Evolutionary conservation across 352 stramenopile genomes (phyloP).

Genomic region (Pythium diclinum): DNA sequence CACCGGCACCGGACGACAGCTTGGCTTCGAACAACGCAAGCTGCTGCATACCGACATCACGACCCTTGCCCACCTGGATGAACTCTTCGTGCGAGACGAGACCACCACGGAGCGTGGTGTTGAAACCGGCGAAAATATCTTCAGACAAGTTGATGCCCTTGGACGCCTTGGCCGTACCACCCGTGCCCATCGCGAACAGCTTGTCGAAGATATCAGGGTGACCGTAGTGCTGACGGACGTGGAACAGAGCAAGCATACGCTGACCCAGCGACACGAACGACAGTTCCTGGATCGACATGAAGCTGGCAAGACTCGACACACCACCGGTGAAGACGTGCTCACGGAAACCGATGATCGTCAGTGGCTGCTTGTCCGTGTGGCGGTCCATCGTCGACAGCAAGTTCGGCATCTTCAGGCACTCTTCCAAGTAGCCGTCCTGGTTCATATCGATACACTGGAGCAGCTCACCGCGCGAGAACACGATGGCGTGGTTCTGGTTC

Average conservation of each 20-base stretch:
- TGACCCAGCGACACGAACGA: constrained; percentile 82
- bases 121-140: constrained; percentile 89
- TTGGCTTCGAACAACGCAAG: constrained; percentile 98
- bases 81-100: constrained; percentile 80
- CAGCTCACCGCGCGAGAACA: constrained; percentile 83
- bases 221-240: constrained; percentile 83
- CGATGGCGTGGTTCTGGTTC: constrained; percentile 88
- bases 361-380: constrained; percentile 57
- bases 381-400: constrained; percentile 76
- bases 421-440: constrained; percentile 83
- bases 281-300: constrained; percentile 87
- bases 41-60: constrained; percentile 98
- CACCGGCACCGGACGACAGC: constrained; percentile 93
- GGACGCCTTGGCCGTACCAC: constrained; percentile 77
- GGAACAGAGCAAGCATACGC: constrained; percentile 72
- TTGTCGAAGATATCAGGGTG: constrained; percentile 90
- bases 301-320: constrained; percentile 80
- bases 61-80: constrained; percentile 93
- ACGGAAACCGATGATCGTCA: constrained; percentile 85
- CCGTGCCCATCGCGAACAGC: constrained; percentile 76
- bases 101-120: constrained; percentile 73
- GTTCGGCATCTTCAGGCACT: constrained; percentile 81
- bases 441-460: constrained; percentile 92
- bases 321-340: constrained; percentile 84
- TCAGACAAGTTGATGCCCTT: constrained; percentile 85